Evolutionary conservation across 2,329 filamentous ascomycete species (phyloP).

Genomic region (Blastomyces silverae): DNA sequence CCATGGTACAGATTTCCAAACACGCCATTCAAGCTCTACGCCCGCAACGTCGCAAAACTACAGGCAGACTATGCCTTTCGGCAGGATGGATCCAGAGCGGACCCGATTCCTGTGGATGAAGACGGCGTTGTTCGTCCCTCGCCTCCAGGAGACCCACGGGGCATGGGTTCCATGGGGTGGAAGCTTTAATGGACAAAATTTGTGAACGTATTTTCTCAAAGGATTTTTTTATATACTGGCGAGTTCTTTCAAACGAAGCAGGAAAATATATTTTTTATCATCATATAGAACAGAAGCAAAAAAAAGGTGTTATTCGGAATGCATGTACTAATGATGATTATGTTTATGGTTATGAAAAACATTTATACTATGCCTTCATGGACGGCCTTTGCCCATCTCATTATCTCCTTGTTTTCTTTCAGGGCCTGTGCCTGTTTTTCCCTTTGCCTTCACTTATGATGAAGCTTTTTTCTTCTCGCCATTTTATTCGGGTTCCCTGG

Average conservation of each 20-base stretch:
- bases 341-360: background rate
- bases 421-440: background rate
- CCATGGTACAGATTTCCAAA: slow-evolving; percentile 32
- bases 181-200: slow-evolving; percentile 1
- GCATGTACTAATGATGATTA: background rate
- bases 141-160: background rate
- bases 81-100: slow-evolving; percentile 18
- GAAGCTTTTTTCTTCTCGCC: background rate
- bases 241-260: background rate
- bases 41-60: slow-evolving; percentile 31
- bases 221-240: background rate
- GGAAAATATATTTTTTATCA: background rate
- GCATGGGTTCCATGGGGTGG: slow-evolving; percentile 17
- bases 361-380: background rate
- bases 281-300: background rate
- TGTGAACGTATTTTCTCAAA: background rate
- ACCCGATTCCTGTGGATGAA: slow-evolving; percentile 28
- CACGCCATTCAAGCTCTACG: slow-evolving; percentile 38
- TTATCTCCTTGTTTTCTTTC: background rate
- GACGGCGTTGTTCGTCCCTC: slow-evolving; percentile 30
- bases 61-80: slow-evolving; percentile 28
- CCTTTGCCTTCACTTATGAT: too few species aligned
- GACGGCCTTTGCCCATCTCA: background rate
- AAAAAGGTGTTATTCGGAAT: background rate
- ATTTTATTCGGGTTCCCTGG: background rate